Evolutionary conservation across 768 basidiomycete genomes (phyloP).

Genomic region (Termitomyces sp.): DNA sequence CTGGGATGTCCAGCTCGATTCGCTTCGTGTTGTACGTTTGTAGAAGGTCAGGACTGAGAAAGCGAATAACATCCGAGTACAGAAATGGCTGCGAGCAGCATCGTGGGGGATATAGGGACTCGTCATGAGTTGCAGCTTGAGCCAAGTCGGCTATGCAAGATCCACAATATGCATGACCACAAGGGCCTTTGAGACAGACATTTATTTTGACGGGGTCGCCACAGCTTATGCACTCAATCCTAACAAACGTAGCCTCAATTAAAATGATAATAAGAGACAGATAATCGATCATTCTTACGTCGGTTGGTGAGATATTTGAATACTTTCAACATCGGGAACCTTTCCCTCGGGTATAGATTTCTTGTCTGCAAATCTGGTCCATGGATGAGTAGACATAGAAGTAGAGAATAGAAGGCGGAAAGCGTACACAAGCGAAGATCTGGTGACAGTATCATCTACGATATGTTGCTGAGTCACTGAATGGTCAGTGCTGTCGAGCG

Average conservation of each 20-base stretch:
- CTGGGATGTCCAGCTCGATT: slow-evolving; percentile 13
- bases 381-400: neutral
- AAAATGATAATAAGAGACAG: neutral
- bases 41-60: slow-evolving; percentile 1
- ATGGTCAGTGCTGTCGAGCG: neutral
- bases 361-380: neutral
- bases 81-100: slow-evolving; percentile 31
- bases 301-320: neutral
- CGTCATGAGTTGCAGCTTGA: slow-evolving; percentile 31
- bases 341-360: neutral
- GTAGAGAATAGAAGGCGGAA: neutral
- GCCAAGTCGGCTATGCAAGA: slow-evolving; percentile 27
- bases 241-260: neutral
- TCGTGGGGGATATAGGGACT: slow-evolving; percentile 33
- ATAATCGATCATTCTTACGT: neutral
- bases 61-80: slow-evolving; percentile 11
- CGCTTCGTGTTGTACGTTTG: slow-evolving; percentile 7
- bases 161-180: slow-evolving; percentile 31
- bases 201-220: slow-evolving; percentile 5
- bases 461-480: neutral
- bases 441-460: neutral
- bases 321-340: neutral
- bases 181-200: slow-evolving; percentile 23
- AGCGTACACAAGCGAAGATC: neutral
- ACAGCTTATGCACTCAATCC: slow-evolving; percentile 13